These are phyloP conservation scores for Malus hybrid DNA, from an alignment of 331 rosid species.

Conservation along the genomic window DNA sequence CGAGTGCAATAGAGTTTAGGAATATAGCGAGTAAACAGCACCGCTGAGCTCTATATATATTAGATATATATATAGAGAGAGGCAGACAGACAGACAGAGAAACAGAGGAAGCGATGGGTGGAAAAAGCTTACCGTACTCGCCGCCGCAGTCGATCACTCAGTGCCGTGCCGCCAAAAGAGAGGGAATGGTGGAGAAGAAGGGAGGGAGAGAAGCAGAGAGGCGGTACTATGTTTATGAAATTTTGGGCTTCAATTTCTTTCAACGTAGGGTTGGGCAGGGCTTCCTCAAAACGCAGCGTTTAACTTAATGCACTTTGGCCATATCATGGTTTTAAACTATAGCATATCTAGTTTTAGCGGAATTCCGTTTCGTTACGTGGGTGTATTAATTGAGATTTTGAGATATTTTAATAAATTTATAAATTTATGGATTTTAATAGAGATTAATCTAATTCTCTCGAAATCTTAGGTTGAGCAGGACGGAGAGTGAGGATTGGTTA, in stretches of 20 bases:
- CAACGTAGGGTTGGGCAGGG: not conserved
- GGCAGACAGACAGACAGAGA: not conserved
- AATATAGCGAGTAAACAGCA: not conserved
- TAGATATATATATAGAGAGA: too few relatives aligned
- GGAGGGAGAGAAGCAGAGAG: not conserved
- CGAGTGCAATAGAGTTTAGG: not conserved
- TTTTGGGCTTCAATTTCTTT: not conserved
- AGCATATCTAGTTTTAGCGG: too few relatives aligned
- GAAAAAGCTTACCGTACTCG: not conserved
- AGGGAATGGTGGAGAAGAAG: not conserved
- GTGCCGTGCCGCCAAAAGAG: slow-evolving; percentile 4
- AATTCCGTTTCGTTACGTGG: too few relatives aligned
- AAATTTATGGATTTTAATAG: too few relatives aligned
- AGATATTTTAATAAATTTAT: too few relatives aligned
- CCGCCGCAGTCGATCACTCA: not conserved
- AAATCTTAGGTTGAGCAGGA: too few relatives aligned
- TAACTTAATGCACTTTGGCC: not conserved
- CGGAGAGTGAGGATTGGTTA: too few relatives aligned
- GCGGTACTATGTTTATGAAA: not conserved
- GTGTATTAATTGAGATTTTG: too few relatives aligned
- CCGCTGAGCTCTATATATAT: not conserved
- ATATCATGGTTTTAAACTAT: not conserved
- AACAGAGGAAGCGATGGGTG: not conserved
- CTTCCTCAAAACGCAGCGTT: not conserved
- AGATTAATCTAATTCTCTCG: too few relatives aligned